A percentile compares a stretch with the other conserved stretches of the same genome.
These are phyloP conservation scores for Amaranthus cruentus DNA, from an alignment of 148 eudicot genomes.

Conservation along the genomic window DNA sequence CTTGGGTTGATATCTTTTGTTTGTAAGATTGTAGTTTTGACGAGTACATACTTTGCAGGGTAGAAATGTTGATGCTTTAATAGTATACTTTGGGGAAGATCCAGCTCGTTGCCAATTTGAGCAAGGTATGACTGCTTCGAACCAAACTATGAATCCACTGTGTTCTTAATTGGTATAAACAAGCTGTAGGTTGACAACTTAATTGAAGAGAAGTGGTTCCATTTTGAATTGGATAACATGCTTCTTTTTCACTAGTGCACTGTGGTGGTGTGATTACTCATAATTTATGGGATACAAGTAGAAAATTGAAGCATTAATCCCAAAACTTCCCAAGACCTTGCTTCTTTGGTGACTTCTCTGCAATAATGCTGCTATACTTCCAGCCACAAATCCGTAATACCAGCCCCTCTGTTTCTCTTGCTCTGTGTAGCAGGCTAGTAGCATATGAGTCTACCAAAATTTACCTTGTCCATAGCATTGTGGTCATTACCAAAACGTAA, in stretches of 20 bases:
- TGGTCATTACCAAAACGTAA: too few species aligned
- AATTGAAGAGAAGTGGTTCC: background rate
- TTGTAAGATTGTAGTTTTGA: background rate
- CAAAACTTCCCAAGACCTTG: too few species aligned
- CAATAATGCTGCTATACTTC: too few species aligned
- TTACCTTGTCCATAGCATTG: too few species aligned
- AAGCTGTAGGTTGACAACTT: background rate
- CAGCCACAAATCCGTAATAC: too few species aligned
- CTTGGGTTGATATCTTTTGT: background rate
- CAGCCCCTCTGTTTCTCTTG: too few species aligned
- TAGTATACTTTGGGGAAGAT: slow-evolving; percentile 72
- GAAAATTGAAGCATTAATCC: too few species aligned
- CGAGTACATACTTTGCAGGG: slow-evolving; percentile 36
- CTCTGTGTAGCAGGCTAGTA: too few species aligned
- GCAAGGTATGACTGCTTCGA: slow-evolving; percentile 42
- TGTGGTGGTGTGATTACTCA: too few species aligned
- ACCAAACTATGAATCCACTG: background rate
- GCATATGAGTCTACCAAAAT: too few species aligned
- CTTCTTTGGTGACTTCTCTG: too few species aligned
- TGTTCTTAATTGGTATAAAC: background rate
- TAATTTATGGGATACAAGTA: too few species aligned
- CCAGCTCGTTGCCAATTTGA: slow-evolving; percentile 67
- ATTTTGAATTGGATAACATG: background rate
- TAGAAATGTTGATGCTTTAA: slow-evolving; percentile 53
- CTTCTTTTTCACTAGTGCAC: background rate